phyloP scores from a whole-genome alignment of 139 green algal genomes.

The Chara braunii region DNA sequence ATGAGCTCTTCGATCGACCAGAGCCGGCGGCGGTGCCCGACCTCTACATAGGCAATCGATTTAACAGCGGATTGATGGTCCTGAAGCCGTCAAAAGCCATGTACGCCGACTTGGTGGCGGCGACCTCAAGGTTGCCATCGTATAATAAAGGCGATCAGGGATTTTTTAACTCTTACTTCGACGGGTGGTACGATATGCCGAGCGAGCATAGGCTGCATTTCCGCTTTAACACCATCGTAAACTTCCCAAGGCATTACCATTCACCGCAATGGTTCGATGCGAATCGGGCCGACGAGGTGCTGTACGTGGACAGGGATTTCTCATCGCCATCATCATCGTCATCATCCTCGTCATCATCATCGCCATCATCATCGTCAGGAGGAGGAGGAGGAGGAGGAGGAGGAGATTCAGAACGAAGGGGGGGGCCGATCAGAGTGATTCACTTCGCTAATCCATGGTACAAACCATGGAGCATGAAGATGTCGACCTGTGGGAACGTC shows the following conservation, averaged over 20 bases:
- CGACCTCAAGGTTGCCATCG: conserved; percentile 18
- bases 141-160: conserved; percentile 38
- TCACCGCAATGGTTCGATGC: conserved; percentile 28
- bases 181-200: conserved; percentile 26
- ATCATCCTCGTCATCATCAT: too few relatives aligned
- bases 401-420: too few relatives aligned
- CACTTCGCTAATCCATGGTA: conserved; percentile 37
- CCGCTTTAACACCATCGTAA: conserved; percentile 31
- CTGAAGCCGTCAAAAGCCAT: conserved; percentile 8
- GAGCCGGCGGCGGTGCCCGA: conserved; percentile 15
- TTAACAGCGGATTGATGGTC: conserved; percentile 25
- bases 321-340: too few relatives aligned
- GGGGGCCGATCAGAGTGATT: conserved; percentile 18
- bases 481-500: conserved; percentile 7
- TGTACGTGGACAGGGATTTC: too few relatives aligned
- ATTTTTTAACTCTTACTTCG: conserved; percentile 33
- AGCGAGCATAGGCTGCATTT: conserved; percentile 12
- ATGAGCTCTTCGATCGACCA: conserved; percentile 31
- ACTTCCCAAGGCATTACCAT: conserved; percentile 34
- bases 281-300: conserved; percentile 15
- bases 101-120: conserved; percentile 20
- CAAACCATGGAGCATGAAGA: conserved; percentile 31
- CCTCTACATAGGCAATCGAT: neutral
- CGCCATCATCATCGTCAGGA: too few relatives aligned
- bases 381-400: too few relatives aligned